Evolutionary conservation across 2,329 filamentous ascomycete species (phyloP).

Genomic region (Juglanconis oblonga): DNA sequence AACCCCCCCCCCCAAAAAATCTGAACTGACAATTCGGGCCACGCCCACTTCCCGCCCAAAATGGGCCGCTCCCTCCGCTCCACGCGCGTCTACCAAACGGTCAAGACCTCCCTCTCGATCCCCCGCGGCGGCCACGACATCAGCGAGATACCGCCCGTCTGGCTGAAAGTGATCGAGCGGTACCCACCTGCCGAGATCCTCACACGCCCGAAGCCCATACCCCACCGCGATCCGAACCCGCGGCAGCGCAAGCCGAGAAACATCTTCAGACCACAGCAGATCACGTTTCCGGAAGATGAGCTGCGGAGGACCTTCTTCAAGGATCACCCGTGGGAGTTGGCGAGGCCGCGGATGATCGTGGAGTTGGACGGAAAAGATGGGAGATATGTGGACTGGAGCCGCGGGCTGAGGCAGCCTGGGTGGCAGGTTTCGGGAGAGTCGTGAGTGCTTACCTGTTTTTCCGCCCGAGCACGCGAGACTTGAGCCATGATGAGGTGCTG

Average conservation of each 20-base stretch:
- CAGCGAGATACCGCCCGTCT: constrained; percentile 37
- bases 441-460: constrained; percentile 42
- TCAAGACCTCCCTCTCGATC: constrained; percentile 32
- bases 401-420: constrained; percentile 67
- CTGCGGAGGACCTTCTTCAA: constrained; percentile 80
- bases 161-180: constrained; percentile 49
- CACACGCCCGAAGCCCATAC: constrained; percentile 49
- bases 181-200: constrained; percentile 59
- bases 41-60: neutral
- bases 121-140: constrained; percentile 24
- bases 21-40: neutral
- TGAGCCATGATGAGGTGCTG: no score
- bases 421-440: constrained; percentile 81
- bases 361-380: constrained; percentile 84
- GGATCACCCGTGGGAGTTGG: constrained; percentile 97
- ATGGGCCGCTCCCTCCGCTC: constrained; percentile 37
- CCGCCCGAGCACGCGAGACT: no score
- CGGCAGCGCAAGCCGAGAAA: constrained; percentile 65
- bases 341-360: constrained; percentile 78
- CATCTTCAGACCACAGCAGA: constrained; percentile 75
- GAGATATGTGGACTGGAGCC: constrained; percentile 76
- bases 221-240: constrained; percentile 39
- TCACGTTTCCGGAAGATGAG: constrained; percentile 79
- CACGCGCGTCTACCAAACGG: constrained; percentile 42
- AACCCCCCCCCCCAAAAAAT: neutral